phyloP scores from a whole-genome alignment of 176 grass and related monocot species.

The Oryza glaberrima region DNA sequence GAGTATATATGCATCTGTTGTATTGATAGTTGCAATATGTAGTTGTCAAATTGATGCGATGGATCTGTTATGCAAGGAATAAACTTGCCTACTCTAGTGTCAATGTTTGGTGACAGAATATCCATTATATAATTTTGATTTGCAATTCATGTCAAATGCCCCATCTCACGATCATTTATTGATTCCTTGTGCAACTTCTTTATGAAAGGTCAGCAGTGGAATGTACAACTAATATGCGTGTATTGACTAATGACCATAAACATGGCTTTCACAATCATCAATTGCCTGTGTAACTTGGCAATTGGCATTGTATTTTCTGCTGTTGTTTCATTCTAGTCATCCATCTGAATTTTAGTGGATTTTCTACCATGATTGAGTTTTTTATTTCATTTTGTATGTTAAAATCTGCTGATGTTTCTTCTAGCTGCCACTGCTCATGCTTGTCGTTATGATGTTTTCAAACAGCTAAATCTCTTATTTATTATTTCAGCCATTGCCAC shows the following conservation, averaged over 20 bases:
- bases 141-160: background rate
- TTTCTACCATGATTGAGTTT: background rate
- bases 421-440: background rate
- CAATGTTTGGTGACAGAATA: background rate
- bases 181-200: background rate
- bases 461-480: slow-evolving; percentile 13
- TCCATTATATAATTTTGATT: background rate
- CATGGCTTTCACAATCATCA: background rate
- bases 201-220: slow-evolving; percentile 1
- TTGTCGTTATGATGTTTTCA: background rate
- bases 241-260: background rate
- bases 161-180: background rate
- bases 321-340: background rate
- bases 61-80: background rate
- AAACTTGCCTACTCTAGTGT: background rate
- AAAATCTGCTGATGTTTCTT: background rate
- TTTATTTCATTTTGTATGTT: background rate
- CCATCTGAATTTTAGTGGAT: background rate
- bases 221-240: background rate
- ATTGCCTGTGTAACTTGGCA: background rate
- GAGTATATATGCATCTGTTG: background rate
- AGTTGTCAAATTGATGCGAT: background rate
- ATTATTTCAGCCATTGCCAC: slow-evolving; percentile 78
- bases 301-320: background rate
- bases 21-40: background rate